Evolutionary conservation across 2,329 filamentous ascomycete species (phyloP).

Genomic region (Colletotrichum noveboracense): DNA sequence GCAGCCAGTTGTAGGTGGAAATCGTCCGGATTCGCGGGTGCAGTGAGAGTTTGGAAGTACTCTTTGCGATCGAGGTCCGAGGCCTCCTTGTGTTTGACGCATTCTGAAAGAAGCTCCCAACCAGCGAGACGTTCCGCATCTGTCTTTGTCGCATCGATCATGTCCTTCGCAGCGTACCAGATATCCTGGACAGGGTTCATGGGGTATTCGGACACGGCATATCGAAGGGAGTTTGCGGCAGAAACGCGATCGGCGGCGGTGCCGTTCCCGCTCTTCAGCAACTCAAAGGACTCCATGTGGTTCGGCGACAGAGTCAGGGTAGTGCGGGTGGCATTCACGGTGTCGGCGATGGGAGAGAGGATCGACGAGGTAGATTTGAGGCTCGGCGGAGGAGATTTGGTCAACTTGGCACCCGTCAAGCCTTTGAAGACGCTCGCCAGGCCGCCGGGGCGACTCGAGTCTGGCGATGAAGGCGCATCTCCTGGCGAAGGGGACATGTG

Average conservation of each 20-base stretch:
- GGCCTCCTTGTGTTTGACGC: slow-evolving; percentile 65
- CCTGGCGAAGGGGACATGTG: slow-evolving; percentile 66
- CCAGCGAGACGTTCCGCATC: slow-evolving; percentile 60
- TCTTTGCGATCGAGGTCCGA: slow-evolving; percentile 71
- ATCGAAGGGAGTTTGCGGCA: slow-evolving; percentile 62
- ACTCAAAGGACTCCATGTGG: slow-evolving; percentile 59
- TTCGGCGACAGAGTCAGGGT: slow-evolving; percentile 52
- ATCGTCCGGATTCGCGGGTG: slow-evolving; percentile 62
- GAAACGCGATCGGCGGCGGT: slow-evolving; percentile 57
- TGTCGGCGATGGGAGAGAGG: slow-evolving; percentile 46
- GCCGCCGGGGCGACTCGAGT: slow-evolving; percentile 60
- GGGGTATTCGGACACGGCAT: slow-evolving; percentile 63
- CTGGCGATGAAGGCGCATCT: slow-evolving; percentile 60
- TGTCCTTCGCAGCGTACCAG: slow-evolving; percentile 70
- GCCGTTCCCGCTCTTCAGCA: slow-evolving; percentile 52
- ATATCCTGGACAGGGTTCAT: slow-evolving; percentile 65
- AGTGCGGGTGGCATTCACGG: slow-evolving; percentile 46
- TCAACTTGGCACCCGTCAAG: slow-evolving; percentile 60
- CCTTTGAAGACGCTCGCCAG: slow-evolving; percentile 70
- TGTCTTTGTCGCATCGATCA: slow-evolving; percentile 64
- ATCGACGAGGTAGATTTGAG: slow-evolving; percentile 43
- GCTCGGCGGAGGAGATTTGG: slow-evolving; percentile 53
- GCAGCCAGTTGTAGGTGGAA: slow-evolving; percentile 71
- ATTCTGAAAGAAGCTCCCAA: slow-evolving; percentile 70
- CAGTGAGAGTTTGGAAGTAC: slow-evolving; percentile 68